Base-by-base conservation (phyloP, 768 basidiomycete genomes). In the Neoboletus brunneissimus region DNA sequence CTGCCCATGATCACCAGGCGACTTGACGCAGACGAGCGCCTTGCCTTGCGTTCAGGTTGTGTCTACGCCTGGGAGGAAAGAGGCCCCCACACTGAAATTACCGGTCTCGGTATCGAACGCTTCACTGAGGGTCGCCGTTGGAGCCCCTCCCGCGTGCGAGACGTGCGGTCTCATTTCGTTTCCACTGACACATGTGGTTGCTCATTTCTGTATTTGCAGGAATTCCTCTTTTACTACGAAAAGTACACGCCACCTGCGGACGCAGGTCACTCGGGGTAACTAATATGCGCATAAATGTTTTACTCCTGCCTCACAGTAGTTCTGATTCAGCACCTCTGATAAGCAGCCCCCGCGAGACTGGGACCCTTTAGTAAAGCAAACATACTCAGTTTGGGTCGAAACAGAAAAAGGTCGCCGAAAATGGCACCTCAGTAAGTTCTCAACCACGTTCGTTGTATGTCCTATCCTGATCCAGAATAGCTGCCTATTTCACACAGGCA, bases 221-320 rank as follows among this genome's bases (percentile, higher is more conserved):
- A 91, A 66, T 92, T 92, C 64, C 76, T 92, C 25, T 91, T 91
- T 66, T 92, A 92, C 71, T 91, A 89, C 55, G 89, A 92, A 71
- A 86, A 86, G 65, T 87, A 81, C 63, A 75, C 77, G 18, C 77
- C 79, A 20, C 75, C 77, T 15, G 70, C 76, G 49, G 79, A 84
- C 37, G 70, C 73, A 5, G 73, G 72, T 53, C 74, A 78, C 54
- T 65, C 70, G 38, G 73, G 77, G 81, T 83, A 61, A 61, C 67
- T 70, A n/a, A 25, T 56, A 32, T 44, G 11, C 20, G 29, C 35
- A 42, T 29, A 22, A 25, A 37, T 47, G 18, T 55, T 49, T 56
- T 52, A 25, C 13, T 25, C 43, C 25, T 41, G 40, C 47, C 57
- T 64, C 37, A 65, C 47, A 31, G 20, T 50, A 25, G 7, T 55